These are phyloP conservation scores for Gossypium mustelinum DNA, from an alignment of 345 rosid species.

Conservation along the genomic window DNA sequence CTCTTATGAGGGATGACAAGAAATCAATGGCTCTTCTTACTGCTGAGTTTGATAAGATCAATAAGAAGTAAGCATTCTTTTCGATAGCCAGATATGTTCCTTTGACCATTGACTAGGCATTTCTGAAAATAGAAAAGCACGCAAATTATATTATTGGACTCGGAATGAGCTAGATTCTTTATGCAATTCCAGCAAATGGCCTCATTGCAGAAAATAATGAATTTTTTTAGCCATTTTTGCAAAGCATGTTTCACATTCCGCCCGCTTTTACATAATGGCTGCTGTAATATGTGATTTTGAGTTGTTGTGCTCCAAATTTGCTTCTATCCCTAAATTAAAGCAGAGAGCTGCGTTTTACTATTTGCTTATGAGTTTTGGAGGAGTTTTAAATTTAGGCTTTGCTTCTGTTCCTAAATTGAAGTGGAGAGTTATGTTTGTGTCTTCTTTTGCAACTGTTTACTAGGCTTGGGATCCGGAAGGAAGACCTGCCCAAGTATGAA, in stretches of 20 bases:
- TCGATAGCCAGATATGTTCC: background rate
- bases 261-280: background rate
- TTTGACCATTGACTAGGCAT: background rate
- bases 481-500: constrained; percentile 91
- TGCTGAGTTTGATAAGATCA: constrained; percentile 89
- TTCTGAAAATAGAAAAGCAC: background rate
- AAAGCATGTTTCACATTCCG: background rate
- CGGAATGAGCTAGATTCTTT: background rate
- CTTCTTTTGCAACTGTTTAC: background rate
- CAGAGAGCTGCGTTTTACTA: background rate
- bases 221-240: background rate
- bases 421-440: background rate
- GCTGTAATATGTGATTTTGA: background rate
- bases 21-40: constrained; percentile 79
- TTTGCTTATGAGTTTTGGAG: background rate
- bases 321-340: background rate
- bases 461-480: constrained; percentile 85
- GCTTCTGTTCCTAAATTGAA: background rate
- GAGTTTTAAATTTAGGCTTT: background rate
- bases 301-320: background rate
- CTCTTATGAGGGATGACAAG: constrained; percentile 90
- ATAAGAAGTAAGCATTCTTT: constrained; percentile 61
- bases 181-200: background rate
- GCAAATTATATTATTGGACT: background rate
- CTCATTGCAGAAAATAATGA: background rate